These are phyloP conservation scores for Filosporella fistucella DNA, from an alignment of 495 filamentous ascomycete species.

Conservation along the genomic window DNA sequence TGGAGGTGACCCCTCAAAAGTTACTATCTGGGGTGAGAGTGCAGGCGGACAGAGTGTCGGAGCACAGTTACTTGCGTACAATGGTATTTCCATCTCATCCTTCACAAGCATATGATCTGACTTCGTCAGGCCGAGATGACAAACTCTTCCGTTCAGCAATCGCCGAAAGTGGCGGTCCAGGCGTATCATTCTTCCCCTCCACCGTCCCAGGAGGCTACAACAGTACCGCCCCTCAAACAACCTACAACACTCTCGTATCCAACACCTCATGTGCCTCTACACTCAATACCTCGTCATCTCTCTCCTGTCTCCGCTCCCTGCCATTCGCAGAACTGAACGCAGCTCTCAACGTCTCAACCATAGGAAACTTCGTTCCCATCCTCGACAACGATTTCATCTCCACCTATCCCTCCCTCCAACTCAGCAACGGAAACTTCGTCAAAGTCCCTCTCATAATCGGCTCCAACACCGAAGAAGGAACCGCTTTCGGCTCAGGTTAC, in stretches of 20 bases:
- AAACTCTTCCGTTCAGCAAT: slow-evolving; percentile 32
- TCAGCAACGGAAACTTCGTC: slow-evolving; percentile 40
- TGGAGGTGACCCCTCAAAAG: slow-evolving; percentile 37
- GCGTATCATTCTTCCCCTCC: slow-evolving; percentile 22
- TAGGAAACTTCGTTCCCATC: neutral
- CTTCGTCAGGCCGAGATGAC: slow-evolving; percentile 16
- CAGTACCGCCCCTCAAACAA: slow-evolving; percentile 31
- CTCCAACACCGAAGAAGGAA: slow-evolving; percentile 58
- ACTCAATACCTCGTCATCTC: slow-evolving; percentile 32
- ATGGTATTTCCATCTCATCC: slow-evolving; percentile 42
- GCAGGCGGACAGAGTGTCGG: slow-evolving; percentile 52
- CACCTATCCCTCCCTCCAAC: slow-evolving; percentile 40
- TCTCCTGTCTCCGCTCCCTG: slow-evolving; percentile 24
- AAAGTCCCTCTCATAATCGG: slow-evolving; percentile 50
- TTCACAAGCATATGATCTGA: slow-evolving; percentile 23
- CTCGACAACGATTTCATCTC: slow-evolving; percentile 25
- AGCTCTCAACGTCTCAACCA: slow-evolving; percentile 40
- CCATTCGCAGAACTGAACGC: slow-evolving; percentile 38
- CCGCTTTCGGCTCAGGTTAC: slow-evolving; percentile 40
- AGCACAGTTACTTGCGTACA: slow-evolving; percentile 46
- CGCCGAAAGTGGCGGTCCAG: slow-evolving; percentile 42
- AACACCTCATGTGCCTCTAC: slow-evolving; percentile 34
- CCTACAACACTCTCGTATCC: slow-evolving; percentile 38
- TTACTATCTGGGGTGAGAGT: slow-evolving; percentile 41
- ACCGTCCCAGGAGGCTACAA: slow-evolving; percentile 9